phyloP scores from a whole-genome alignment of 331 rosid genomes.

The Quercus phellos region DNA sequence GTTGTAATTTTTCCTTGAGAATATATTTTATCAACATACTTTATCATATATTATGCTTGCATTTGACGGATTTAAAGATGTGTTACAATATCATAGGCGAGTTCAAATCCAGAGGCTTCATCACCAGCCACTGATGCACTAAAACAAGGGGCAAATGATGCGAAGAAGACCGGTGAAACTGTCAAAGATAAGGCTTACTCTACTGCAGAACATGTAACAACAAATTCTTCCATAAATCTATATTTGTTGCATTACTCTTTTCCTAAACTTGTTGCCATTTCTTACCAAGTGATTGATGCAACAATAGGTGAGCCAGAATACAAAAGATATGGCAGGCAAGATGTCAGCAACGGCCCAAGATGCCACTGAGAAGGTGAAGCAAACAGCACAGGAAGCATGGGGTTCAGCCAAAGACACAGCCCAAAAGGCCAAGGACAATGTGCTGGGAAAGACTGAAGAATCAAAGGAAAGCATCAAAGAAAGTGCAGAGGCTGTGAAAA shows the following conservation, averaged over 20 bases:
- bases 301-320: constrained; percentile 38
- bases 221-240: too few species aligned
- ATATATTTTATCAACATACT: too few species aligned
- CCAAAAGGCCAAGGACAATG: constrained; percentile 44
- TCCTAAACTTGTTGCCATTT: too few species aligned
- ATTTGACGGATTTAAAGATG: too few species aligned
- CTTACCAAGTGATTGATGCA: neutral
- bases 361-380: constrained; percentile 58
- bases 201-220: constrained; percentile 36
- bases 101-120: constrained; percentile 35
- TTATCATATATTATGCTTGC: too few species aligned
- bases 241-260: too few species aligned
- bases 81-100: constrained; percentile 20
- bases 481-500: constrained; percentile 45
- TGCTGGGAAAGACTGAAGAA: constrained; percentile 35
- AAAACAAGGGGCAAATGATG: constrained; percentile 36
- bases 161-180: constrained; percentile 33
- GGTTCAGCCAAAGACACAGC: constrained; percentile 56
- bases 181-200: constrained; percentile 40
- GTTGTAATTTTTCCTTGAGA: too few species aligned
- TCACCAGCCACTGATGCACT: constrained; percentile 25
- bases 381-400: constrained; percentile 68
- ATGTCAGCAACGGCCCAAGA: constrained; percentile 45
- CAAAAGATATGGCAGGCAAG: constrained; percentile 39
- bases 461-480: constrained; percentile 28